Percentiles rank a stretch among this genome's conserved stretches.
Conservation (phyloP, 192 early-diverging fungal species). For the Backusella mclennaniae region DNA sequence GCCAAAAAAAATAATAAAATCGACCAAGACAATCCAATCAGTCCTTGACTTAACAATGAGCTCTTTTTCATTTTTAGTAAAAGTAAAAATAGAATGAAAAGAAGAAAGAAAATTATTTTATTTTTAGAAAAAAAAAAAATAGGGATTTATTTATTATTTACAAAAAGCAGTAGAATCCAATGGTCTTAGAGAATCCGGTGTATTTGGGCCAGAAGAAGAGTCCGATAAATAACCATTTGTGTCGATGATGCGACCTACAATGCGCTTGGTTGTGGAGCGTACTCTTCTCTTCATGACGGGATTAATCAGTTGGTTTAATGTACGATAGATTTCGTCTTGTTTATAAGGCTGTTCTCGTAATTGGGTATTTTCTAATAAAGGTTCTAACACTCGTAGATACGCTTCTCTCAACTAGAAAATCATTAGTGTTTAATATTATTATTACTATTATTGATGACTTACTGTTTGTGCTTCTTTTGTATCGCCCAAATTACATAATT, state of each 20-base stretch:
- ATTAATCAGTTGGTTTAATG: conserved; percentile 42
- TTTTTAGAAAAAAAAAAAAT: background rate
- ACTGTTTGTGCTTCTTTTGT: conserved; percentile 25
- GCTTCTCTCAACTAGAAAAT: conserved; percentile 56
- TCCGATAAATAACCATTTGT: conserved; percentile 12
- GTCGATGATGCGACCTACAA: conserved; percentile 46
- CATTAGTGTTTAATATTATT: background rate
- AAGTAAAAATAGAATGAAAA: background rate
- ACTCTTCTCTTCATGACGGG: conserved; percentile 33
- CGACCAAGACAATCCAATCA: conserved; percentile 19
- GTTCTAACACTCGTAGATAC: conserved; percentile 66
- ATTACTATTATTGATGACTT: background rate
- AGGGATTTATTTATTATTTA: background rate
- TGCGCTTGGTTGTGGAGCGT: conserved; percentile 40
- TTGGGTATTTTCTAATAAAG: conserved; percentile 65
- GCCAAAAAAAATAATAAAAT: conserved; percentile 46
- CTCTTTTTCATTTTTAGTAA: conserved; percentile 1
- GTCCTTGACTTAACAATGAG: background rate
- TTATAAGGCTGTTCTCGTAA: conserved; percentile 47
- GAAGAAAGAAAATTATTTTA: background rate
- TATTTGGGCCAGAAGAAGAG: background rate
- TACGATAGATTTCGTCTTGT: conserved; percentile 43
- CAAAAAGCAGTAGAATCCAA: background rate
- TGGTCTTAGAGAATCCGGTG: background rate
- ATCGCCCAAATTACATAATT: conserved; percentile 65